These are phyloP conservation scores for Lipomyces kockii DNA, from an alignment of 805 yeast species.

Conservation along the genomic window DNA sequence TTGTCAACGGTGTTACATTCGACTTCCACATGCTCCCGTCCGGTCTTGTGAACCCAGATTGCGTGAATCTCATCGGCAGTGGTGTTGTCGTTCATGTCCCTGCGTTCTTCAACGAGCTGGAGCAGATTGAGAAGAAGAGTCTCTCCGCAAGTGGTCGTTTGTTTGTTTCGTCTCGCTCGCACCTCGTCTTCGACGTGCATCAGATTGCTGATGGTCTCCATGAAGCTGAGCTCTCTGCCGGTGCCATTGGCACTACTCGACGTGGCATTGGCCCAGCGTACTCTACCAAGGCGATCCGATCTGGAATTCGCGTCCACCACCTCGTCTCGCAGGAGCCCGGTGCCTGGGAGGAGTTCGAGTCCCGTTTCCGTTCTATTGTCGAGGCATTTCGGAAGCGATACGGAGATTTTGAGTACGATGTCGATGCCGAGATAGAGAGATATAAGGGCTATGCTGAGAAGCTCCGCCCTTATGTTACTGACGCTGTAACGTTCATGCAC, in stretches of 20 bases:
- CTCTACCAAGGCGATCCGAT: slow-evolving; percentile 94
- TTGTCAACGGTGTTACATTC: slow-evolving; percentile 82
- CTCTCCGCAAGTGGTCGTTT: slow-evolving; percentile 69
- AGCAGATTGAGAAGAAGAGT: slow-evolving; percentile 75
- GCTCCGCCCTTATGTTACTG: slow-evolving; percentile 90
- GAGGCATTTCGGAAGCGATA: slow-evolving; percentile 85
- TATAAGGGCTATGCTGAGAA: slow-evolving; percentile 75
- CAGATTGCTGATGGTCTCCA: slow-evolving; percentile 95
- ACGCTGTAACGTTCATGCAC: slow-evolving; percentile 77
- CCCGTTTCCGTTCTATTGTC: slow-evolving; percentile 74
- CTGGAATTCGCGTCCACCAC: slow-evolving; percentile 97
- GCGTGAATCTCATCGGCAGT: slow-evolving; percentile 87
- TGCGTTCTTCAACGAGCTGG: slow-evolving; percentile 85
- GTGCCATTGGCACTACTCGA: slow-evolving; percentile 96
- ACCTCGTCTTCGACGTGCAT: slow-evolving; percentile 96
- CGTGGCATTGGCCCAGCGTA: slow-evolving; percentile 99
- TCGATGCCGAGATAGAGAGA: slow-evolving; percentile 75
- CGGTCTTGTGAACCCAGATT: slow-evolving; percentile 93
- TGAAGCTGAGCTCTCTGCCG: slow-evolving; percentile 83
- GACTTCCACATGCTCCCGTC: slow-evolving; percentile 99
- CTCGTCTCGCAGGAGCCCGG: slow-evolving; percentile 85
- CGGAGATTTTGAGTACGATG: slow-evolving; percentile 89
- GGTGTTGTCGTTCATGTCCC: slow-evolving; percentile 98
- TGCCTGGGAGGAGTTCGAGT: slow-evolving; percentile 90
- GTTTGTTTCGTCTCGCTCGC: slow-evolving; percentile 91